Evolutionary conservation across 805 yeast genomes (phyloP), one percentile per base, ranked within the genome.

Genomic region (Zygoascus bituminiphila): DNA sequence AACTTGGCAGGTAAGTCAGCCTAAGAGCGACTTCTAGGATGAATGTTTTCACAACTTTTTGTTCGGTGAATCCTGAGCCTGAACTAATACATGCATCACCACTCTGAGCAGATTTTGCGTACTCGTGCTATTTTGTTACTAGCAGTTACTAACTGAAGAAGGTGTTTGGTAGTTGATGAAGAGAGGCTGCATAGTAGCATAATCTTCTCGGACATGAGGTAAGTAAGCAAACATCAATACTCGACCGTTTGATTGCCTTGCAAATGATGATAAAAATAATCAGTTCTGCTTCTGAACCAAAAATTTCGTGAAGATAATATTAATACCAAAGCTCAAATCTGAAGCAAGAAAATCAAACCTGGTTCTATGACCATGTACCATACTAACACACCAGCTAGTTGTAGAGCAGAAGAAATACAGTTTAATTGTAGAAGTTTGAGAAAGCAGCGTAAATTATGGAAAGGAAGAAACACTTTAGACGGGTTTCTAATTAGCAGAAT

Each of bases 271-370:
- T 67, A 76, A 68, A 69, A 67, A 61, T 57, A 15, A 24, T 84
- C 96, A 87, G 96, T 87, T 87, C 96, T 87, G 96, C 96, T 87
- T 87, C 96, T 87, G 96, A 87, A 41, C 77, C 77, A 29, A 29
- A 29, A 29, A 73, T 67, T 14, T 56, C 65, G 71, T 79, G 94
- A 84, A 84, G 93, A 85, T 76, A 83, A 75, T 76, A 71, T 19
- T 44, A 24, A 40, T 53, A 52, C 57, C 62, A 52, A 58, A 51
- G 44, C 53, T 49, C 47, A 50, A 25, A 45, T 42, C 22, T 42
- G 25, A 20, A 5, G n/a, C n/a, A n/a, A n/a, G n/a, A n/a, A n/a
- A n/a, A n/a, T n/a, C n/a, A n/a, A n/a, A n/a, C n/a, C n/a, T n/a
- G n/a, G n/a, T 36, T n/a, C 12, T 17, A 12, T 12, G 12, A 8